Percentiles rank a stretch among this genome's conserved stretches.
Evolutionary conservation across 208 protist genomes (phyloP).

Genomic region (Acanthamoeba divionensis): DNA sequence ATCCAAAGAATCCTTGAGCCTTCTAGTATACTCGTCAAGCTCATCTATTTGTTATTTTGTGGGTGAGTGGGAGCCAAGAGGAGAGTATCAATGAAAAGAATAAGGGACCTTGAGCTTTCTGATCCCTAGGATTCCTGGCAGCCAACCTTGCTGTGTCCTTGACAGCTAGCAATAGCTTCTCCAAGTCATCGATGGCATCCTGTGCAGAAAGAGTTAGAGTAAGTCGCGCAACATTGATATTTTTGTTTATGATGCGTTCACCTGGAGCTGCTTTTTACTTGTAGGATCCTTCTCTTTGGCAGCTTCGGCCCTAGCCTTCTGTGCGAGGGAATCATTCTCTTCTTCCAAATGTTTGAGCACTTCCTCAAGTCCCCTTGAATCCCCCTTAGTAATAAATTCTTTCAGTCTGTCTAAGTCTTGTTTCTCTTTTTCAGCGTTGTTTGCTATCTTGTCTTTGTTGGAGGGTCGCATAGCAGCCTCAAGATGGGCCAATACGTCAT

Average conservation of each 20-base stretch:
- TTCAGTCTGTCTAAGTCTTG: too few species aligned
- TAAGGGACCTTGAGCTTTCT: not conserved
- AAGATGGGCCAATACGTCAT: not conserved
- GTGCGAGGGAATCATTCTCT: too few species aligned
- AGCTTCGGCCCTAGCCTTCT: not conserved
- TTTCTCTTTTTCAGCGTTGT: not conserved
- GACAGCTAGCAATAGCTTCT: not conserved
- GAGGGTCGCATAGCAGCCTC: not conserved
- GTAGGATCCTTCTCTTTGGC: too few species aligned
- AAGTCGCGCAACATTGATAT: too few species aligned
- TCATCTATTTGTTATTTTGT: not conserved
- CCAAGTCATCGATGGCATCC: conserved; percentile 8
- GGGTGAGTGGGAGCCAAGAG: not conserved
- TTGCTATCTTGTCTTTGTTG: not conserved
- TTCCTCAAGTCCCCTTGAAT: too few species aligned
- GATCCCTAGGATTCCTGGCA: not conserved
- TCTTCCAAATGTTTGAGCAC: too few species aligned
- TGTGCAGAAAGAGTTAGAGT: too few species aligned
- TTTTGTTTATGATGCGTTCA: too few species aligned
- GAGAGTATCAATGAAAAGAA: not conserved
- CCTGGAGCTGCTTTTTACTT: too few species aligned
- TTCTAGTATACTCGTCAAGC: not conserved
- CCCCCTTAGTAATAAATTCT: too few species aligned
- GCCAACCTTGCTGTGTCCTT: not conserved
- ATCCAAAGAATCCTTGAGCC: not conserved